Evolutionary conservation across 192 early-diverging fungal species (phyloP).

Genomic region (Backusella tuberculispora): DNA sequence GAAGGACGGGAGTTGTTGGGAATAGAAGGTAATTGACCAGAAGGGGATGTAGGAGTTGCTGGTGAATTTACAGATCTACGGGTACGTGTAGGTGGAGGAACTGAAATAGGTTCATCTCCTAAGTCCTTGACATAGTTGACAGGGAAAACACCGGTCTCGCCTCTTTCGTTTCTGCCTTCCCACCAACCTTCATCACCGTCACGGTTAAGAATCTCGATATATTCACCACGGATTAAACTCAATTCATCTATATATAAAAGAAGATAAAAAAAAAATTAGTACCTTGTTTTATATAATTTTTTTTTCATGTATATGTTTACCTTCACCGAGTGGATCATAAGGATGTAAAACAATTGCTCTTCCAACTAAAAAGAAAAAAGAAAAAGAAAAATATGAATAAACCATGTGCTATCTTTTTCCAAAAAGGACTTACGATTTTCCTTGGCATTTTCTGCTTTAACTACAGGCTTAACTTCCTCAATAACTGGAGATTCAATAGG

Average conservation of each 20-base stretch:
- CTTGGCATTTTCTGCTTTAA: background rate
- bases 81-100: conserved; percentile 27
- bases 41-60: background rate
- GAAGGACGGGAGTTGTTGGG: background rate
- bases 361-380: background rate
- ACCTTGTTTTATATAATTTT: background rate
- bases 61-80: conserved; percentile 18
- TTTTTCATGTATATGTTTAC: conserved; percentile 18
- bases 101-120: conserved; percentile 22
- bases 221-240: conserved; percentile 43
- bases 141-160: conserved; percentile 53
- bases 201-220: conserved; percentile 50
- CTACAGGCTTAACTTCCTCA: background rate
- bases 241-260: conserved; percentile 51
- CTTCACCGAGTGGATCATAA: conserved; percentile 53
- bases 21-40: conserved; percentile 5
- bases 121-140: conserved; percentile 56
- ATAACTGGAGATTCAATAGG: background rate
- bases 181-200: conserved; percentile 59
- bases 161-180: conserved; percentile 54
- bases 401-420: background rate
- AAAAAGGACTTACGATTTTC: background rate
- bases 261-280: background rate
- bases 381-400: background rate
- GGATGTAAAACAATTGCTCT: conserved; percentile 53